Conservation (phyloP, 768 basidiomycete species). For the Suillus paluster region DNA sequence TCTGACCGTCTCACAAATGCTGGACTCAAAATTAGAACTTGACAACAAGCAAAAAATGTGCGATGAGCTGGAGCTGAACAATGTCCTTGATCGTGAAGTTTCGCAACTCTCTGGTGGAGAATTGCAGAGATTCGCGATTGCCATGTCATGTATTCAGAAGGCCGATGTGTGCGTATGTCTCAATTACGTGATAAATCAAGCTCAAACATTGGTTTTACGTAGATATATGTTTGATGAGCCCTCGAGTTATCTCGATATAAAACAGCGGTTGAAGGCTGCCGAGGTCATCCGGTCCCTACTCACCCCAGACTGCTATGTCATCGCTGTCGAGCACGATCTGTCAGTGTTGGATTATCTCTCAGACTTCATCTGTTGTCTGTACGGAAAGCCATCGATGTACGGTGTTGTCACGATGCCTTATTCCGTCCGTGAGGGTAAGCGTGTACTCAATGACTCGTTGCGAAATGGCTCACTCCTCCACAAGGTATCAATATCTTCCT, state of each 20-base stretch:
- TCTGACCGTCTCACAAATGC: slow-evolving; percentile 88
- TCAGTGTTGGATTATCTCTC: slow-evolving; percentile 98
- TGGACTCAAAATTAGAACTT: slow-evolving; percentile 86
- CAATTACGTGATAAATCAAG: neutral
- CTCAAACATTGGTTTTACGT: slow-evolving; percentile 15
- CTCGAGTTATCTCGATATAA: slow-evolving; percentile 96
- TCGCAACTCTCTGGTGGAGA: slow-evolving; percentile 93
- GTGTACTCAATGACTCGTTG: slow-evolving; percentile 18
- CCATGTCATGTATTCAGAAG: slow-evolving; percentile 92
- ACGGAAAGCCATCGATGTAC: slow-evolving; percentile 97
- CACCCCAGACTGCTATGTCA: slow-evolving; percentile 84
- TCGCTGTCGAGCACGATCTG: slow-evolving; percentile 98
- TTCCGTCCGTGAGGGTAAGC: slow-evolving; percentile 91
- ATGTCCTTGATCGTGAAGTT: slow-evolving; percentile 86
- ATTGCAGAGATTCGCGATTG: slow-evolving; percentile 97
- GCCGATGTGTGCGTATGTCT: slow-evolving; percentile 84
- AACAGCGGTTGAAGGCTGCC: slow-evolving; percentile 93
- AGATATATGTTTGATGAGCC: slow-evolving; percentile 99
- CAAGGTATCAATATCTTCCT: slow-evolving; percentile 99
- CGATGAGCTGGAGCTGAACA: slow-evolving; percentile 84
- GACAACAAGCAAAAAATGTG: slow-evolving; percentile 89
- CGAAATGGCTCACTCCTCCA: slow-evolving; percentile 7
- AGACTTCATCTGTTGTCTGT: slow-evolving; percentile 97
- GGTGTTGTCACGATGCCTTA: slow-evolving; percentile 99
- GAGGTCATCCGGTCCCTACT: slow-evolving; percentile 92